Conservation (phyloP, 352 stramenopile species). For the Blastocystis sp. region DNA sequence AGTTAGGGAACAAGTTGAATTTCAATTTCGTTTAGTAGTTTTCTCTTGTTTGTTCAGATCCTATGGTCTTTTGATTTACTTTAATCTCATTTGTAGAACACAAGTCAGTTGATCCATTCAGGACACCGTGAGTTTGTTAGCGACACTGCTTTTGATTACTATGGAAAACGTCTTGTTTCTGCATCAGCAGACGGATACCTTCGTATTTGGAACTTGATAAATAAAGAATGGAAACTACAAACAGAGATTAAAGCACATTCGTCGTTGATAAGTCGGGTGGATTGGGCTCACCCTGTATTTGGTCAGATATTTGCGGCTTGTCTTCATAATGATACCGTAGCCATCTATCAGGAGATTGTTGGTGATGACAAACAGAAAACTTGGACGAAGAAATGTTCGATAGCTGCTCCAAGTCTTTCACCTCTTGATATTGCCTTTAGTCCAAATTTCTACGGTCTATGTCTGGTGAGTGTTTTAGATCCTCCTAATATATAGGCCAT, state of each 20-base stretch:
- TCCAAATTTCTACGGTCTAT: neutral
- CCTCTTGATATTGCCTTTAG: constrained; percentile 58
- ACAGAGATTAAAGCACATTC: constrained; percentile 31
- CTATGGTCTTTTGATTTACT: neutral
- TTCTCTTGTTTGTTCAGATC: neutral
- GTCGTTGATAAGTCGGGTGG: constrained; percentile 35
- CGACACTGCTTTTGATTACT: constrained; percentile 56
- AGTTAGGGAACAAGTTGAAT: neutral
- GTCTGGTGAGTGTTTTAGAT: neutral
- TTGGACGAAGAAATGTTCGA: neutral
- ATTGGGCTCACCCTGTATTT: constrained; percentile 51
- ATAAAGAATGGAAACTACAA: constrained; percentile 23
- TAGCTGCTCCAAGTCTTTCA: neutral
- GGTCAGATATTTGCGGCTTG: constrained; percentile 25
- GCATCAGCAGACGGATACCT: constrained; percentile 18
- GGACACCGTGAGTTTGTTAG: constrained; percentile 49
- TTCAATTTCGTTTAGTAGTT: neutral
- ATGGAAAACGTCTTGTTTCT: constrained; percentile 30
- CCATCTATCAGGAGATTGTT: constrained; percentile 21
- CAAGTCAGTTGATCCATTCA: neutral
- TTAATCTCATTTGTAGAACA: neutral
- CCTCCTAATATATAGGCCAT: neutral
- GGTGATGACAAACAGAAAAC: neutral
- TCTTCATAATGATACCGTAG: constrained; percentile 17
- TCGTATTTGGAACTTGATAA: neutral